Percentiles rank a stretch among this genome's conserved stretches.
These are phyloP conservation scores for Candida railenensis DNA, from an alignment of 805 yeast genomes.

Conservation along the genomic window DNA sequence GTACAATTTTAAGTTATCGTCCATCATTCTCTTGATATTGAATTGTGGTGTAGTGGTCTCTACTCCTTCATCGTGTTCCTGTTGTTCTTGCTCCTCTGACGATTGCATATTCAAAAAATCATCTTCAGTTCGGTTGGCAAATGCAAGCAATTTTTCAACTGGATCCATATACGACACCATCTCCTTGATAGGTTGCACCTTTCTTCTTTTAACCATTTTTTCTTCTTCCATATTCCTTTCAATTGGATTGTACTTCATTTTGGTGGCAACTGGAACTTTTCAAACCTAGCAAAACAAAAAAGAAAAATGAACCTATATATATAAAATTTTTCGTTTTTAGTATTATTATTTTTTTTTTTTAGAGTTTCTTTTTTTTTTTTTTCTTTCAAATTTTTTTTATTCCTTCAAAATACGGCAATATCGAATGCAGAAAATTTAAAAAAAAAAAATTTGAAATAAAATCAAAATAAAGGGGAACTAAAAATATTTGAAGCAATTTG, in stretches of 20 bases:
- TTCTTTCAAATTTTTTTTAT: too few species aligned
- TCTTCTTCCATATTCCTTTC: neutral
- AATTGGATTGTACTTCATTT: neutral
- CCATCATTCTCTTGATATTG: conserved; percentile 36
- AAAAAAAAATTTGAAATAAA: neutral
- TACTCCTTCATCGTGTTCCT: conserved; percentile 7
- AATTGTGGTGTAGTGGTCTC: conserved; percentile 12
- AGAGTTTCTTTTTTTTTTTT: too few species aligned
- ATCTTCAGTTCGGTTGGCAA: conserved; percentile 30
- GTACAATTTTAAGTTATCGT: conserved; percentile 36
- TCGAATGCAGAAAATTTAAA: too few species aligned
- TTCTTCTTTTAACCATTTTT: conserved; percentile 2
- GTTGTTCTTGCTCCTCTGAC: conserved; percentile 10
- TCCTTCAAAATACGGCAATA: neutral
- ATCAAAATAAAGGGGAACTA: too few species aligned
- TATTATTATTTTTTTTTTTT: too few species aligned
- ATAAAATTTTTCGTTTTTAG: neutral
- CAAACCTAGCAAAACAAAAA: neutral
- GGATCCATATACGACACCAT: conserved; percentile 25
- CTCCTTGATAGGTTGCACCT: neutral
- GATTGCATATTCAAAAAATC: conserved; percentile 27
- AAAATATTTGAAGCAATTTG: too few species aligned
- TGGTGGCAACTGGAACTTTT: neutral
- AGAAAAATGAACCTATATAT: neutral
- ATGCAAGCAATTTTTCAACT: conserved; percentile 39